phyloP scores from a whole-genome alignment of 2,329 filamentous ascomycete species.

The Hymenoscyphus infarciens region DNA sequence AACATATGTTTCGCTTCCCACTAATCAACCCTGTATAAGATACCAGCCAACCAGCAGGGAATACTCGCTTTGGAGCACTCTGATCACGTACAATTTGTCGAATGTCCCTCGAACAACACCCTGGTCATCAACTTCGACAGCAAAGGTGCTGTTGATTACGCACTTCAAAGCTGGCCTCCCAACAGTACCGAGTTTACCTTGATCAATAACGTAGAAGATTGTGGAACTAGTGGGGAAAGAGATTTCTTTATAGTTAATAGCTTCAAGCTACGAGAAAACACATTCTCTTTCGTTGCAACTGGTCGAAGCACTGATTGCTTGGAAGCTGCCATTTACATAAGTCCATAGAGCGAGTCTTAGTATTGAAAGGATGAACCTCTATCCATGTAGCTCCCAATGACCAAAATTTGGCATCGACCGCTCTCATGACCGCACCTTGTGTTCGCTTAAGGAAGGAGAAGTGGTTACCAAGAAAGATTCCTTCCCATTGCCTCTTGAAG shows the following conservation, averaged over 20 bases:
- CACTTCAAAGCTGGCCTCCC: background rate
- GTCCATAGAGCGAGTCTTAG: too few species aligned
- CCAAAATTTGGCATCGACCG: too few species aligned
- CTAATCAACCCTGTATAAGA: background rate
- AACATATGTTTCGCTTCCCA: too few species aligned
- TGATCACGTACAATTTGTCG: background rate
- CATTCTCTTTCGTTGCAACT: background rate
- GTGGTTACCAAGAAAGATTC: too few species aligned
- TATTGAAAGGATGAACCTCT: too few species aligned
- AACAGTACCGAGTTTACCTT: background rate
- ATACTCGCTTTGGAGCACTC: background rate
- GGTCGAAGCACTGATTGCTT: background rate
- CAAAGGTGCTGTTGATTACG: background rate
- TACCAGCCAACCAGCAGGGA: background rate
- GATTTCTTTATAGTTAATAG: background rate
- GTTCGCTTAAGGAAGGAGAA: too few species aligned
- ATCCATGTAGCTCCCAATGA: too few species aligned
- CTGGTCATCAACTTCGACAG: conserved; percentile 2
- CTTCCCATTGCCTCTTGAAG: too few species aligned
- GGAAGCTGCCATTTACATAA: background rate
- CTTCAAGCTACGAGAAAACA: background rate
- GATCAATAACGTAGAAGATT: background rate
- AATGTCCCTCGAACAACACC: background rate
- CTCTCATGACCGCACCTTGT: too few species aligned
- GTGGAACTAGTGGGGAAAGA: background rate